Evolutionary conservation across 176 grass and related monocot species (phyloP), one percentile per base, ranked within the genome.

Genomic region (Avena sativa): DNA sequence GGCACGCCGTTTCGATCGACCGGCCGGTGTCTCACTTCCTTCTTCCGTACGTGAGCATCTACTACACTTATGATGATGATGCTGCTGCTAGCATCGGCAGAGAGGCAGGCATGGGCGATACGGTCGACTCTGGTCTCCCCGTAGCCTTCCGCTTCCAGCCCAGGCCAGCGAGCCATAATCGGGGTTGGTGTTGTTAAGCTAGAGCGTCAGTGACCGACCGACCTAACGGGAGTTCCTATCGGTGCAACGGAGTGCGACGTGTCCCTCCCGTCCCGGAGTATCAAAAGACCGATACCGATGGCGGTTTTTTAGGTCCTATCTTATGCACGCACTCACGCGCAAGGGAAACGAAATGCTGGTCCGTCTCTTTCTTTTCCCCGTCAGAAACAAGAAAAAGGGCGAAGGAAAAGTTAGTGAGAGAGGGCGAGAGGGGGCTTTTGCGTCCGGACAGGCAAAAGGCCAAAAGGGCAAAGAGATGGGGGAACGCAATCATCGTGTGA

Each of bases 401-500:
- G 71, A 38, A 4, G 4, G 23, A 34, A 56, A 48, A 4, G 23
- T 11, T 43, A 46, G 79, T 1, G 15, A 34, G 16, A 4, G 32
- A 34, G 32, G 32, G 32, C 3, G 32, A 4, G 32, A 34, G 32
- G 55, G 16, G 14, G 34, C 86, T 67, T 76, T 76, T 76, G 86
- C 79, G 74, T 76, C 70, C 53, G 28, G 38, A 71, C 19, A 44
- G 36, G 36, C 3, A 10, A 76, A 52, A 30, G 32, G 81, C 74
- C 25, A 50, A 65, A 52, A 21, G 8, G 28, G 40, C 40, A 15
- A 34, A 34, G 3, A 34, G 32, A 2, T 19, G 5, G 4, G 53
- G 17, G 60, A 16, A 30, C 4, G 59, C 76, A 81, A 89, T 85
- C 8, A 85, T 85, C 53, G 82, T 59, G 83, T 65, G 88, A 81